Conservation (phyloP, 345 rosid species). For the Eucalyptus urophylla region DNA sequence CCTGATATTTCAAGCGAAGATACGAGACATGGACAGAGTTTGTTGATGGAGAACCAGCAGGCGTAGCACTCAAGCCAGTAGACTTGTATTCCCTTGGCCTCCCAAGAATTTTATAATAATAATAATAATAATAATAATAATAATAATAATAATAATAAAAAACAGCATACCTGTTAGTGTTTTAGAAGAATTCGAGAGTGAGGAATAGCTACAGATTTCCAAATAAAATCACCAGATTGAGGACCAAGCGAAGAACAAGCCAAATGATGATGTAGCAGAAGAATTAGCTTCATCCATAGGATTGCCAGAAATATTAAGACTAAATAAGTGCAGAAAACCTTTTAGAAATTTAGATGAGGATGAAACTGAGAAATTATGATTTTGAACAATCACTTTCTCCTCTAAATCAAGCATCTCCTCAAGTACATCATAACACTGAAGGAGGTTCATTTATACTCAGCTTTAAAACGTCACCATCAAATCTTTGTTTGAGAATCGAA, state of each 20-base stretch:
- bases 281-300: not conserved
- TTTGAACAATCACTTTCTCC: not conserved
- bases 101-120: not conserved
- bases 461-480: not conserved
- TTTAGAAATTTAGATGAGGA: not conserved
- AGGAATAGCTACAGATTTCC: not conserved
- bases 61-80: not conserved
- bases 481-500: not conserved
- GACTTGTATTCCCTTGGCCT: not conserved
- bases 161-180: not conserved
- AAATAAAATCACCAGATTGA: not conserved
- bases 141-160: no score
- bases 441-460: not conserved
- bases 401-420: not conserved
- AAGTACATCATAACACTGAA: not conserved
- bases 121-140: no score
- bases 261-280: not conserved
- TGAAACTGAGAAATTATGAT: not conserved
- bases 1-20: not conserved
- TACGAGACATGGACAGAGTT: not conserved
- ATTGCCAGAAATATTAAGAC: not conserved
- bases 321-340: not conserved
- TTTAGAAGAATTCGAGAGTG: not conserved
- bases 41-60: not conserved
- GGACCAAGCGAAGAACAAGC: not conserved